Percentiles rank a stretch among this genome's conserved stretches.
Conservation (phyloP, 805 yeast genomes). For the Schwanniomyces occidentalis region DNA sequence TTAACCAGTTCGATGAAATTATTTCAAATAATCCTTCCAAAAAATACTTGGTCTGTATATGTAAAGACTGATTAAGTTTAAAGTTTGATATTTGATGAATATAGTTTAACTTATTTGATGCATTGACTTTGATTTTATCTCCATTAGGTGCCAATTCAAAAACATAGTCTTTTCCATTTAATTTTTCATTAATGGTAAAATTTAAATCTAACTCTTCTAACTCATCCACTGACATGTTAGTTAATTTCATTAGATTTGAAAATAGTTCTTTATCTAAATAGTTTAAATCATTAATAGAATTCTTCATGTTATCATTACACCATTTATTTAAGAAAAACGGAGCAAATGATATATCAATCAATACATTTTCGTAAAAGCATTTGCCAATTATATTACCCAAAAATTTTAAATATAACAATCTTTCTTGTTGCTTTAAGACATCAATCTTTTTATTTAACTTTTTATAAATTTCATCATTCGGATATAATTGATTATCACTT, state of each 20-base stretch:
- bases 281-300: constrained; percentile 76
- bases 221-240: constrained; percentile 54
- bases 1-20: constrained; percentile 73
- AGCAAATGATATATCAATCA: constrained; percentile 82
- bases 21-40: constrained; percentile 70
- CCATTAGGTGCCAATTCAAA: constrained; percentile 69
- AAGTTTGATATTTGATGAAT: constrained; percentile 76
- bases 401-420: constrained; percentile 48
- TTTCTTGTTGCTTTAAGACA: constrained; percentile 22
- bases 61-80: constrained; percentile 64
- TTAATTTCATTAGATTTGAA: constrained; percentile 59
- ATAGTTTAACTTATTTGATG: constrained; percentile 65
- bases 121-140: constrained; percentile 52
- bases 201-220: constrained; percentile 60
- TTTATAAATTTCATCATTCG: constrained; percentile 57
- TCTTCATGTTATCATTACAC: constrained; percentile 50
- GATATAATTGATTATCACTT: constrained; percentile 64
- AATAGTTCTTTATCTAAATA: constrained; percentile 71
- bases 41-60: constrained; percentile 61
- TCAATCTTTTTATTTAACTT: constrained; percentile 32
- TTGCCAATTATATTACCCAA: constrained; percentile 86
- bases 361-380: constrained; percentile 78
- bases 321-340: constrained; percentile 78
- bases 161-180: constrained; percentile 37
- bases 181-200: constrained; percentile 60